Evolutionary conservation across 176 grass and related monocot species (phyloP).

Genomic region (Triticum timopheevii): DNA sequence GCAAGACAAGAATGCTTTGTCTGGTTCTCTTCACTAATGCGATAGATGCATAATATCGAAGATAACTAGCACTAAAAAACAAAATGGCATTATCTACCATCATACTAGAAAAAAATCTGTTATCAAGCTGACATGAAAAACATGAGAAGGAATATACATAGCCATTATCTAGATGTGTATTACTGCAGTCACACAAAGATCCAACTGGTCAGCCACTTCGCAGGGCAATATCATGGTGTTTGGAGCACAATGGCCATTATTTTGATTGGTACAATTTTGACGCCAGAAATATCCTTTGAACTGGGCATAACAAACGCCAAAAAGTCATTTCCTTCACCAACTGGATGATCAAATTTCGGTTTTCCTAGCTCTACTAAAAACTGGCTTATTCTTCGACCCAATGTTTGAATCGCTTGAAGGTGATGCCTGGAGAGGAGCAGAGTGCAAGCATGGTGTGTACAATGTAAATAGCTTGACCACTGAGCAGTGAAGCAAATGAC

Average conservation of each 20-base stretch:
- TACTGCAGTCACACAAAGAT: not conserved
- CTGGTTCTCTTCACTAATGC: too few relatives aligned
- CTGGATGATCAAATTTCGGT: conserved; percentile 21
- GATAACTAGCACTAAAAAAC: too few relatives aligned
- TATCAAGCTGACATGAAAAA: not conserved
- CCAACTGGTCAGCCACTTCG: not conserved
- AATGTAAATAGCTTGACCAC: not conserved
- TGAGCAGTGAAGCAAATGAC: not conserved
- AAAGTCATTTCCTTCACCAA: not conserved
- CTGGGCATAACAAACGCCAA: not conserved
- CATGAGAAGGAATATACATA: not conserved
- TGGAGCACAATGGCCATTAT: not conserved
- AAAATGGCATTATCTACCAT: not conserved
- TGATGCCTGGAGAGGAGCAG: conserved; percentile 50
- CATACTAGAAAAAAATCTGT: not conserved
- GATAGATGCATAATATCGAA: too few relatives aligned
- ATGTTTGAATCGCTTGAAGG: not conserved
- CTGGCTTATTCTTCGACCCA: conserved; percentile 46
- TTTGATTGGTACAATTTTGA: conserved; percentile 15
- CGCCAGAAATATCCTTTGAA: not conserved
- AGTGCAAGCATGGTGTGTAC: not conserved
- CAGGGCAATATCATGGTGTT: not conserved
- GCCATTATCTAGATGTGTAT: not conserved
- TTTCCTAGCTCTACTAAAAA: conserved; percentile 43
- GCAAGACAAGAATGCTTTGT: too few relatives aligned